A percentile compares a stretch with the other conserved stretches of the same genome.
phyloP scores from a whole-genome alignment of 345 rosid species.

The Aquilaria sinensis region DNA sequence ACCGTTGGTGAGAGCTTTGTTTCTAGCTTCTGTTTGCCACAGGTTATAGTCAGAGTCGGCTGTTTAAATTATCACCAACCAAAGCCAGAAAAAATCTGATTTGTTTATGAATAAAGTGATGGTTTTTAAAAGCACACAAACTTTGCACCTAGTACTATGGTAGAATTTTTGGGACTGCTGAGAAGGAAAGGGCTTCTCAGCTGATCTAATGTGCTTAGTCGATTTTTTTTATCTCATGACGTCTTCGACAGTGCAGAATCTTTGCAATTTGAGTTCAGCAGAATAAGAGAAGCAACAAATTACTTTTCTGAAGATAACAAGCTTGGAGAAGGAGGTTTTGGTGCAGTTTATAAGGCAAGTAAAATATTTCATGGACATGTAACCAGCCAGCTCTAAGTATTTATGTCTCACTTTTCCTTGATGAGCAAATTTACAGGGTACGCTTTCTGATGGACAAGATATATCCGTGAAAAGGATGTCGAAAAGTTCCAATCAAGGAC shows the following conservation, averaged over 20 bases:
- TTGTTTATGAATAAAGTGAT: not conserved
- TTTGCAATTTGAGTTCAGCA: constrained; percentile 26
- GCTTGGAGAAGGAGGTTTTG: constrained; percentile 62
- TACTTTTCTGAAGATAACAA: constrained; percentile 34
- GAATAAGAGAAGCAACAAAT: constrained; percentile 35
- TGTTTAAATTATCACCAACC: no score
- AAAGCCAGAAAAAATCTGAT: not conserved
- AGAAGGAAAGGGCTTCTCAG: not conserved
- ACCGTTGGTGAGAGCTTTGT: not conserved
- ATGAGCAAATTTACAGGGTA: constrained; percentile 26
- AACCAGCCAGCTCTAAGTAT: not conserved
- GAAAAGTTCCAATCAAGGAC: constrained; percentile 32
- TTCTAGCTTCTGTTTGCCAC: not conserved
- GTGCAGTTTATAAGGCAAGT: constrained; percentile 47
- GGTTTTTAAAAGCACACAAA: not conserved
- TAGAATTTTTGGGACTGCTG: constrained; percentile 10
- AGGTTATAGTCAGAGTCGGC: no score
- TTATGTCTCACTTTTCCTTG: not conserved
- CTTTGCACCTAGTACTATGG: not conserved
- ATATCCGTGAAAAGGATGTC: constrained; percentile 49
- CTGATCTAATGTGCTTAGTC: not conserved
- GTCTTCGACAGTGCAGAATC: constrained; percentile 23
- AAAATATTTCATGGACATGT: not conserved
- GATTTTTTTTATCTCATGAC: not conserved
- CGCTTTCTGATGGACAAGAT: constrained; percentile 23